A percentile compares a stretch with the other conserved stretches of the same genome.
phyloP scores from a whole-genome alignment of 2,329 filamentous ascomycete genomes.

The Claviceps lovelessii region DNA sequence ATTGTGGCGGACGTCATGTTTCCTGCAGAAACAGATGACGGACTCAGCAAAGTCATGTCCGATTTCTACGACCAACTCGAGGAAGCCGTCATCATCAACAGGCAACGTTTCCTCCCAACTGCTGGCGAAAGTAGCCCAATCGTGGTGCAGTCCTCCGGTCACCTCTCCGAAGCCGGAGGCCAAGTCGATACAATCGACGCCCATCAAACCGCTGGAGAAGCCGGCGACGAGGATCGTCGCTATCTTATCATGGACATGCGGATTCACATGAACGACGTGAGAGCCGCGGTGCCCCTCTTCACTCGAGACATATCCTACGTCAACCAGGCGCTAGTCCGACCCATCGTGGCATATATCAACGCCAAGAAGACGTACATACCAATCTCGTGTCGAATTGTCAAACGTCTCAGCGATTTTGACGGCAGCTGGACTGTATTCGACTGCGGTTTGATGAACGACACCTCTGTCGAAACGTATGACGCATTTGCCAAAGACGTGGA shows the following conservation, averaged over 20 bases:
- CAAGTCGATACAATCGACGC: constrained; percentile 4
- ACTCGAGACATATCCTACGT: constrained; percentile 85
- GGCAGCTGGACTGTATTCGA: constrained; percentile 92
- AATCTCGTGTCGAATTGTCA: constrained; percentile 86
- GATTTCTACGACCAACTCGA: constrained; percentile 95
- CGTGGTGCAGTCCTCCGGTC: constrained; percentile 16
- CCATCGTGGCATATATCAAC: constrained; percentile 97
- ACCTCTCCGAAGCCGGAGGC: constrained; percentile 18
- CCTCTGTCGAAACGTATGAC: constrained; percentile 85
- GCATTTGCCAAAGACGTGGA: constrained; percentile 87
- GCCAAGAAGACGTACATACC: constrained; percentile 89
- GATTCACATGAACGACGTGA: constrained; percentile 90
- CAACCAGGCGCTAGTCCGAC: constrained; percentile 86
- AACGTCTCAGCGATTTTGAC: constrained; percentile 77
- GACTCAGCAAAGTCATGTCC: constrained; percentile 86
- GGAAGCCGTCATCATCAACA: constrained; percentile 72
- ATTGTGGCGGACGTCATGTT: constrained; percentile 95
- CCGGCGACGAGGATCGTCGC: constrained; percentile 47
- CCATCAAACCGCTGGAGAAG: constrained; percentile 5
- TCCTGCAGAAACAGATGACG: constrained; percentile 72
- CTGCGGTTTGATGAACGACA: constrained; percentile 83
- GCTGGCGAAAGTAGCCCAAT: constrained; percentile 17
- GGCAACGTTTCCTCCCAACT: constrained; percentile 46
- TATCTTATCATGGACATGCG: constrained; percentile 88
- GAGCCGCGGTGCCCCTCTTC: constrained; percentile 84